Percentiles rank a stretch among this genome's conserved stretches.
Conservation (phyloP, 106 monocot genomes). For the Dioscorea alata region DNA sequence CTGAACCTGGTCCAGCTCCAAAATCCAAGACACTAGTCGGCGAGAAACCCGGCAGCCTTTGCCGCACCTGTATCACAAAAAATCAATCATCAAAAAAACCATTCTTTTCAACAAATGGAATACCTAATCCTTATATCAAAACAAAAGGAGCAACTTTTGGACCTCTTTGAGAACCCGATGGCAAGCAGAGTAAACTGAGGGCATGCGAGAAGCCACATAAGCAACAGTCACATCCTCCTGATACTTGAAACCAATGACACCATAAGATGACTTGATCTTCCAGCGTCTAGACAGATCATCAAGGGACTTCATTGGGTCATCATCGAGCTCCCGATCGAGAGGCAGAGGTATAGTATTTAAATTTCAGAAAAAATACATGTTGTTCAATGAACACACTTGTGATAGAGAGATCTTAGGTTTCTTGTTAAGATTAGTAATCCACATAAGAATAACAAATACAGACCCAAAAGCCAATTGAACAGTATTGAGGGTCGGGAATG, state of each 20-base stretch:
- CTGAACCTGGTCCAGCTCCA: slow-evolving; percentile 88
- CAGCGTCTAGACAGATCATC: slow-evolving; percentile 46
- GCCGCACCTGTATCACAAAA: slow-evolving; percentile 37
- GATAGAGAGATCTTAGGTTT: too few relatives aligned
- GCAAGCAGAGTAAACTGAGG: slow-evolving; percentile 85
- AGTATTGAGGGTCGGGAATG: too few relatives aligned
- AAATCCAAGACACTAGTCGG: slow-evolving; percentile 84
- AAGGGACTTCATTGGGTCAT: slow-evolving; percentile 47
- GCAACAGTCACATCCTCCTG: slow-evolving; percentile 82
- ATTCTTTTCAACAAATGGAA: too few relatives aligned
- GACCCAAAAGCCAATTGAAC: too few relatives aligned
- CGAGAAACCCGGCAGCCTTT: slow-evolving; percentile 73
- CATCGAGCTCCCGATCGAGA: slow-evolving; percentile 56
- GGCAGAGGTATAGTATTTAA: too few relatives aligned
- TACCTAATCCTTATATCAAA: too few relatives aligned
- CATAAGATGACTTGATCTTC: slow-evolving; percentile 89
- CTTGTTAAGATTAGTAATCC: too few relatives aligned
- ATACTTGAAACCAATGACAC: slow-evolving; percentile 83
- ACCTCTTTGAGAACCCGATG: slow-evolving; percentile 93
- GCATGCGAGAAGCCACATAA: slow-evolving; percentile 96
- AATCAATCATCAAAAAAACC: not conserved
- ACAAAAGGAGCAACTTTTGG: not conserved
- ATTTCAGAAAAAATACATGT: too few relatives aligned
- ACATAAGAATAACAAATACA: too few relatives aligned
- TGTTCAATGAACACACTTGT: too few relatives aligned